These are phyloP conservation scores for Hypoxylon subgilvum DNA, from an alignment of 495 filamentous ascomycete species.

Conservation along the genomic window DNA sequence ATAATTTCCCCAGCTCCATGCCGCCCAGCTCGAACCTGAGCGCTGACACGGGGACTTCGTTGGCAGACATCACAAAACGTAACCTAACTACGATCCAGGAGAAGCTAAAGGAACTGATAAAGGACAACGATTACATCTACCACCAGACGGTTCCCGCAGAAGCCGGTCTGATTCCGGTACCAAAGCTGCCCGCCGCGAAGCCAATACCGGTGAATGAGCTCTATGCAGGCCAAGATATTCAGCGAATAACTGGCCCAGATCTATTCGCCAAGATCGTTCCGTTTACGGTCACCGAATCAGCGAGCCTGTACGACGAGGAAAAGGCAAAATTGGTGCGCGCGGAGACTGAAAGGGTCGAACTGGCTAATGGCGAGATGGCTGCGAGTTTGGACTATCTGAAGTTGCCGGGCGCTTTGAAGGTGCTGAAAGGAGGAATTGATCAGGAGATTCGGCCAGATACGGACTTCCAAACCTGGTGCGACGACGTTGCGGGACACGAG, in stretches of 20 bases:
- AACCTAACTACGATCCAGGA: conserved; percentile 83
- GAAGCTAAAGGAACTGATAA: conserved; percentile 72
- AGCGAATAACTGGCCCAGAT: conserved; percentile 93
- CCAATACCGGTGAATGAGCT: conserved; percentile 96
- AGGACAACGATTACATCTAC: conserved; percentile 99
- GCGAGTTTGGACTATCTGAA: conserved; percentile 93
- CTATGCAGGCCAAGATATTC: conserved; percentile 96
- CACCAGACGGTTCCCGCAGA: conserved; percentile 90
- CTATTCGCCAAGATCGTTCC: conserved; percentile 97
- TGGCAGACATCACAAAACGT: conserved; percentile 82
- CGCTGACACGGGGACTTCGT: conserved; percentile 72
- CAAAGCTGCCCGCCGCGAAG: conserved; percentile 96
- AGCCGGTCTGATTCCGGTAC: conserved; percentile 75
- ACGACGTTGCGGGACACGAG: conserved; percentile 83
- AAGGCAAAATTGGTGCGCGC: conserved; percentile 95
- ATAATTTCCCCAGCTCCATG: conserved; percentile 78
- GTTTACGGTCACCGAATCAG: conserved; percentile 93
- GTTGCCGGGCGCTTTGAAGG: conserved; percentile 84
- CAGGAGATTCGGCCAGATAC: conserved; percentile 87
- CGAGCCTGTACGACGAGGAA: conserved; percentile 96
- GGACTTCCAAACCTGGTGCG: conserved; percentile 91
- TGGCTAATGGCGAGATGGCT: conserved; percentile 92
- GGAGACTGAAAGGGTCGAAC: conserved; percentile 89
- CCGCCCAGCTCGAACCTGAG: conserved; percentile 82
- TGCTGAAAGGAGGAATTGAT: conserved; percentile 91